Conservation (phyloP, 805 yeast species). For the Ogataea sp. region DNA sequence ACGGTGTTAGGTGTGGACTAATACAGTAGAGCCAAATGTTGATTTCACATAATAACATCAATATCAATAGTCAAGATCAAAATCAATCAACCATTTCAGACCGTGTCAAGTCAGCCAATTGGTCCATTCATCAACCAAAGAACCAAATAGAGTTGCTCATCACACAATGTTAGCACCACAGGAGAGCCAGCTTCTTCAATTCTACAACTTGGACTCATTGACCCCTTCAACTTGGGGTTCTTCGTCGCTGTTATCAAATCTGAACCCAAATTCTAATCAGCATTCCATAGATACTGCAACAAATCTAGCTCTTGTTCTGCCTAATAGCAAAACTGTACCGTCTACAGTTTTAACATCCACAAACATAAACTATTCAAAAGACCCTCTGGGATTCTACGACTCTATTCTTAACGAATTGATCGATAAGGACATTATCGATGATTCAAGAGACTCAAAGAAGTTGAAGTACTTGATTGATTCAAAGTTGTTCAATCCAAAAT, state of each 20-base stretch:
- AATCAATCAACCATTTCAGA: no score
- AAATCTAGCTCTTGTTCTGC: no score
- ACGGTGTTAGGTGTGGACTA: no score
- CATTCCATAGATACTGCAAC: neutral
- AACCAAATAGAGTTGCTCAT: no score
- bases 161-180: neutral
- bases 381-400: slow-evolving; percentile 50
- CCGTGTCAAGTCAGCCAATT: no score
- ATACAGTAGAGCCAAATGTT: no score
- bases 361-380: slow-evolving; percentile 19
- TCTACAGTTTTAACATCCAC: slow-evolving; percentile 12
- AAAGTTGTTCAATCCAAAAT: slow-evolving; percentile 49
- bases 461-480: slow-evolving; percentile 43
- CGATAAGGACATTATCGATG: slow-evolving; percentile 31
- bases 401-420: slow-evolving; percentile 34
- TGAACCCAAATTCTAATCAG: neutral
- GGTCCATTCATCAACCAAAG: no score
- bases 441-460: slow-evolving; percentile 27
- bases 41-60: no score
- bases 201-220: neutral
- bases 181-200: neutral
- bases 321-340: no score
- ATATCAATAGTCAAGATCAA: no score
- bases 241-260: neutral
- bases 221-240: neutral